Percentiles rank a stretch among this genome's conserved stretches.
Evolutionary conservation across 306 rosid genomes (phyloP).

Genomic region (Fagus sylvatica): DNA sequence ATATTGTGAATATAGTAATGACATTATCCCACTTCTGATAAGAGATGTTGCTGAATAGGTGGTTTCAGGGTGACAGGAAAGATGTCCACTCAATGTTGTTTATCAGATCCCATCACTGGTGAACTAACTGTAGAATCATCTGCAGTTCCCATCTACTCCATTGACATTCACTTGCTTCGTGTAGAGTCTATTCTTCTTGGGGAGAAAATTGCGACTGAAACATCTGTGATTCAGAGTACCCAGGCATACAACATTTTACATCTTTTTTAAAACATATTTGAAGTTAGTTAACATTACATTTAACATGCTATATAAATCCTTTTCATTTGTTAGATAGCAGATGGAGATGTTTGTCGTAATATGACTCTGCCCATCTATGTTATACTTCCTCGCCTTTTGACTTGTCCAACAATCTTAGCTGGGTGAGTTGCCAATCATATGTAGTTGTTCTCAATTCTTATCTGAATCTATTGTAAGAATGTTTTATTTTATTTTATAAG

Average conservation of each 20-base stretch:
- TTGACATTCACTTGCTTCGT: constrained; percentile 77
- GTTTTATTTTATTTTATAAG: too few species aligned
- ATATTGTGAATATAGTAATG: constrained; percentile 10
- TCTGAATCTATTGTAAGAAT: background rate
- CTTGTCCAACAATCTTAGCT: constrained; percentile 82
- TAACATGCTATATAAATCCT: constrained; percentile 4
- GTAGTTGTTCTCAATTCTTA: background rate
- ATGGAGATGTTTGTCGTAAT: constrained; percentile 73
- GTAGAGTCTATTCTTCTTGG: constrained; percentile 87
- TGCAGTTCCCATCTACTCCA: constrained; percentile 75
- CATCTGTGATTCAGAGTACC: constrained; percentile 80
- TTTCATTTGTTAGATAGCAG: constrained; percentile 66
- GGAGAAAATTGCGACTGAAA: constrained; percentile 78
- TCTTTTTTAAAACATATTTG: background rate
- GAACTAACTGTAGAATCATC: constrained; percentile 86
- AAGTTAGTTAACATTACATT: constrained; percentile 8
- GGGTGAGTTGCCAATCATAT: constrained; percentile 56
- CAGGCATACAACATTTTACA: constrained; percentile 56
- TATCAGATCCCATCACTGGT: constrained; percentile 69
- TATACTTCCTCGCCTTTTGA: constrained; percentile 84
- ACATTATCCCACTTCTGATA: constrained; percentile 26
- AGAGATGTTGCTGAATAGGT: constrained; percentile 49
- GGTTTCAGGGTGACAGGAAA: constrained; percentile 90
- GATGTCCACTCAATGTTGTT: constrained; percentile 74
- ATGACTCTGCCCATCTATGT: constrained; percentile 74